These are phyloP conservation scores for Acacia concinna DNA, from an alignment of 331 rosid species.

Conservation along the genomic window DNA sequence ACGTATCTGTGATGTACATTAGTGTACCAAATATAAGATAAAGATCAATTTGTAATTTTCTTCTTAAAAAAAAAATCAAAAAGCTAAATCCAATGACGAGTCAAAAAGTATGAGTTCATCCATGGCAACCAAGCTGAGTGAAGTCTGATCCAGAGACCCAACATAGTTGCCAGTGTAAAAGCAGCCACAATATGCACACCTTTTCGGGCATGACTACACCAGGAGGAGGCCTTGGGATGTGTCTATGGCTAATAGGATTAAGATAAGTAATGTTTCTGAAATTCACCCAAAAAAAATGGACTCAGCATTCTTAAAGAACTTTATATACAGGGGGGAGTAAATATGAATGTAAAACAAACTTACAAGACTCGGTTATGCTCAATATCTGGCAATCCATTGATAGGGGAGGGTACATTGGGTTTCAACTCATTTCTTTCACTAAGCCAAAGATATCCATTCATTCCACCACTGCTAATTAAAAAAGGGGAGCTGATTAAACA, in stretches of 20 bases:
- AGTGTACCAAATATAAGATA: slow-evolving; percentile 17
- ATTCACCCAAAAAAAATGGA: slow-evolving; percentile 8
- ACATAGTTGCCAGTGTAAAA: slow-evolving; percentile 8
- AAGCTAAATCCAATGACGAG: neutral
- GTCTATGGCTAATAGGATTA: slow-evolving; percentile 57
- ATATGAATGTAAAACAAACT: slow-evolving; percentile 39
- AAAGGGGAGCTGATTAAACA: slow-evolving; percentile 20
- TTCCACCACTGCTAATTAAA: slow-evolving; percentile 68
- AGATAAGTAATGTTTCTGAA: slow-evolving; percentile 80
- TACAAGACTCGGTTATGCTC: slow-evolving; percentile 74
- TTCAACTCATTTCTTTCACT: slow-evolving; percentile 68
- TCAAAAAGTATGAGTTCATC: neutral
- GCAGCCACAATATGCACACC: slow-evolving; percentile 46
- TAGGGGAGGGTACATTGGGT: slow-evolving; percentile 57
- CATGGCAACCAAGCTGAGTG: slow-evolving; percentile 11
- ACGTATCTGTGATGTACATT: slow-evolving; percentile 17
- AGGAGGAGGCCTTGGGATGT: slow-evolving; percentile 70
- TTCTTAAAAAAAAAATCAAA: neutral
- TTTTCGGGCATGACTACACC: slow-evolving; percentile 73
- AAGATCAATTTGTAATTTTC: neutral
- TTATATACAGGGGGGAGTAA: slow-evolving; percentile 12
- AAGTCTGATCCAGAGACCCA: neutral
- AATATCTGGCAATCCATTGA: slow-evolving; percentile 65
- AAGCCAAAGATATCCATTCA: slow-evolving; percentile 82
- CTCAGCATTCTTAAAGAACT: slow-evolving; percentile 27